Percentiles rank a stretch among this genome's conserved stretches.
These are phyloP conservation scores for Venturia carpophila DNA, from an alignment of 2,329 filamentous ascomycete species.

Conservation along the genomic window DNA sequence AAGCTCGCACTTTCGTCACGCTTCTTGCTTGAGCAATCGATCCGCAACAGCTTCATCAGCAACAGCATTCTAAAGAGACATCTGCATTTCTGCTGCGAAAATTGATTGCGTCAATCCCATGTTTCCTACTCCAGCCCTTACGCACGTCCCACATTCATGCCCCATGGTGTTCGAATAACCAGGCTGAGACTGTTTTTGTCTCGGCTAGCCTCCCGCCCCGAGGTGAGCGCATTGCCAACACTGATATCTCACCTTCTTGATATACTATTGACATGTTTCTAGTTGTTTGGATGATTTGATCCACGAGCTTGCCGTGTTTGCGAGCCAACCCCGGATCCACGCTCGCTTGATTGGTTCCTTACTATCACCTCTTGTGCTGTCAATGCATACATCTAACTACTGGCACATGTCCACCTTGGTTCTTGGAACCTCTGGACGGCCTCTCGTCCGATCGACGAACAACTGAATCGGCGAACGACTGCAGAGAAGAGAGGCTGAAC, in stretches of 20 bases:
- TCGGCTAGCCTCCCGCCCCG: slow-evolving; percentile 6
- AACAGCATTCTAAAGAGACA: neutral
- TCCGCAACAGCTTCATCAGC: neutral
- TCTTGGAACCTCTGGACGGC: neutral
- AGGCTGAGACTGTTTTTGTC: slow-evolving; percentile 10
- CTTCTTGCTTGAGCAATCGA: neutral
- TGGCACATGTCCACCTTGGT: neutral
- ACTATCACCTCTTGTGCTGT: neutral
- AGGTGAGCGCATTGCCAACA: neutral
- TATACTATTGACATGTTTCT: slow-evolving; percentile 4
- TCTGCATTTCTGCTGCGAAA: slow-evolving; percentile 6
- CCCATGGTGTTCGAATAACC: neutral
- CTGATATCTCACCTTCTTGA: neutral
- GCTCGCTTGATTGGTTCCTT: neutral
- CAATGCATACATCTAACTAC: neutral
- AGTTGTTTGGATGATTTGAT: slow-evolving; percentile 14
- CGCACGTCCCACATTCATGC: slow-evolving; percentile 10
- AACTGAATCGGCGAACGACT: neutral
- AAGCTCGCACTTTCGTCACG: neutral
- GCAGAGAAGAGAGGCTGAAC: neutral
- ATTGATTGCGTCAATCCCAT: slow-evolving; percentile 5
- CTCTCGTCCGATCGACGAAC: neutral
- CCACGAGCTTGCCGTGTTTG: neutral
- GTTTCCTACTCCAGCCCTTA: slow-evolving; percentile 3
- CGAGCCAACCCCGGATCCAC: neutral